Evolutionary conservation across 179 eudicot genomes (phyloP).

Genomic region (Patellifolia procumbens): DNA sequence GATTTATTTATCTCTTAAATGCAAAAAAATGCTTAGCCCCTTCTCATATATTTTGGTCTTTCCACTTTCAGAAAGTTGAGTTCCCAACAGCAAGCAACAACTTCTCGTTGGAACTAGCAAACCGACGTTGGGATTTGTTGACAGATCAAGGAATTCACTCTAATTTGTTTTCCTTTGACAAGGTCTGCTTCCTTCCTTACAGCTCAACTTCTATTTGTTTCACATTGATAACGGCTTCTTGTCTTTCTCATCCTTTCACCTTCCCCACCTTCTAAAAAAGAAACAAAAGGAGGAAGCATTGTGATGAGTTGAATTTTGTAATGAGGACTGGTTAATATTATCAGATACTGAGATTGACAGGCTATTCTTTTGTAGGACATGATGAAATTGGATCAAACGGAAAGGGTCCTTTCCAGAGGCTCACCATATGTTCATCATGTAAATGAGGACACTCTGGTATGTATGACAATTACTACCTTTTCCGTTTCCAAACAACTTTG

Average conservation of each 20-base stretch:
- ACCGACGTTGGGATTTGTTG: constrained; percentile 83
- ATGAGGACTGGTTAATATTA: not conserved
- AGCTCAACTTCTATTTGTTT: not conserved
- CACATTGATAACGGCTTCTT: not conserved
- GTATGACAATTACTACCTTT: constrained; percentile 37
- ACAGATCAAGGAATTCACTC: constrained; percentile 51
- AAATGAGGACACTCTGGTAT: constrained; percentile 72
- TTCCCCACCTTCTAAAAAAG: not conserved
- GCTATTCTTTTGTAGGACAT: constrained; percentile 60
- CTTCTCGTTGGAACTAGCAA: constrained; percentile 77
- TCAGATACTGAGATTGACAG: not conserved
- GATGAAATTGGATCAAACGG: constrained; percentile 79
- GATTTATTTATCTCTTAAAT: constrained; percentile 13
- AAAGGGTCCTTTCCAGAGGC: constrained; percentile 70
- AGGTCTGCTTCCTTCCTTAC: constrained; percentile 44
- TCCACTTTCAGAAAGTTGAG: constrained; percentile 72
- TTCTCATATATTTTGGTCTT: constrained; percentile 19
- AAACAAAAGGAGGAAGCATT: not conserved
- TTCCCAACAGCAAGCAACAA: constrained; percentile 83
- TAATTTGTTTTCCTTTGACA: constrained; percentile 68
- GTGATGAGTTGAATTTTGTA: not conserved
- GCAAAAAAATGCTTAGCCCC: constrained; percentile 1
- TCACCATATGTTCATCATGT: constrained; percentile 77
- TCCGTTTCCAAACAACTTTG: too few relatives aligned
- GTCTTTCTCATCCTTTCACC: not conserved